Evolutionary conservation across 371 early-diverging fungal species (phyloP).

Genomic region (Mortierella sp.): DNA sequence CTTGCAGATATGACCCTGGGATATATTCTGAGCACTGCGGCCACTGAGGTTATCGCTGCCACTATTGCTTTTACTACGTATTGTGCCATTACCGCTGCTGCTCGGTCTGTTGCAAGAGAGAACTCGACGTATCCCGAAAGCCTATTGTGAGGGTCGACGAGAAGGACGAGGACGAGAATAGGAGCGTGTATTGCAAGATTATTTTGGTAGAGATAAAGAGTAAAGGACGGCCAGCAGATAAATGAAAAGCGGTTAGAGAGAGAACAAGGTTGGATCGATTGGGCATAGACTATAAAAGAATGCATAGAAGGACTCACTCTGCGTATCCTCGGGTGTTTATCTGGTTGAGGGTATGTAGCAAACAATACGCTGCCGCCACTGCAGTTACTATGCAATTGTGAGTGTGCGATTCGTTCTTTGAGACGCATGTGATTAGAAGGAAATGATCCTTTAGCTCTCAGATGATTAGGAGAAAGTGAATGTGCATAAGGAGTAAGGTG

Average conservation of each 20-base stretch:
- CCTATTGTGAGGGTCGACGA: neutral
- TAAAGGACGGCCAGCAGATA: neutral
- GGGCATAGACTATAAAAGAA: conserved; percentile 1
- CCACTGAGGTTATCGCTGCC: neutral
- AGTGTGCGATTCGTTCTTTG: conserved; percentile 35
- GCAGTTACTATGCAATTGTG: neutral
- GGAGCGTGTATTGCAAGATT: too few species aligned
- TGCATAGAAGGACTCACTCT: conserved; percentile 5
- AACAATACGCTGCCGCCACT: neutral
- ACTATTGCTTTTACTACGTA: neutral
- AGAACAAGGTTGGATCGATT: neutral
- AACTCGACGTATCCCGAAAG: conserved; percentile 5
- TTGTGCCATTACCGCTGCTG: neutral
- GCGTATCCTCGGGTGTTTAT: conserved; percentile 3
- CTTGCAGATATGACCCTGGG: neutral
- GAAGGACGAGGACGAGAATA: neutral
- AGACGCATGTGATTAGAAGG: conserved; percentile 23
- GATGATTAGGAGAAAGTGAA: neutral
- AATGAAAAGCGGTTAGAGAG: neutral
- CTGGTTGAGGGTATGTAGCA: neutral
- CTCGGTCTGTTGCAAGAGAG: neutral
- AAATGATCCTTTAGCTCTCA: neutral
- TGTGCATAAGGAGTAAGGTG: neutral
- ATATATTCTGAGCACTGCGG: neutral
- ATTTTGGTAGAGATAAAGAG: too few species aligned